Base-by-base conservation (phyloP, 164 flowering plant genomes). In the Nymphaea thermarum region DNA sequence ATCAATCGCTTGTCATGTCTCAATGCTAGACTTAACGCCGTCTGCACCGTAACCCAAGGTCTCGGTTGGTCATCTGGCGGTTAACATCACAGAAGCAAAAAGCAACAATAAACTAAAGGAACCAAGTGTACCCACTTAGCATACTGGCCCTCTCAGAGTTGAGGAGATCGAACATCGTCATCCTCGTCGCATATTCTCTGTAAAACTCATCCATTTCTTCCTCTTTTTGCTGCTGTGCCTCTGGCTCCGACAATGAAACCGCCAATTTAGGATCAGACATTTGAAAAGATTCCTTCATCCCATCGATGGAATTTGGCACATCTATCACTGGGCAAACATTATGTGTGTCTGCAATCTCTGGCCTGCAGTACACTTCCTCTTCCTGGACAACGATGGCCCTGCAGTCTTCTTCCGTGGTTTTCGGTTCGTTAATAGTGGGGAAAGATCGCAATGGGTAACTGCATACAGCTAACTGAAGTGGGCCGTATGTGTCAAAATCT, bases 111-210 rank as follows among this genome's bases (percentile, higher is more conserved):
- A 45, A 16, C 42, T 60, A 43, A 43, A 65, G 14, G 47, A 16
- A 67, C 8, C 17, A 41, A 4, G 12, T 51, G 62, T 68, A 73
- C 85, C 14, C 64, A 84, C 86, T 77, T 44, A 81, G 71, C 71
- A 78, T 82, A 69, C 68, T 76, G 43, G 80, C 67, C 74, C 85
- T 77, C 8, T 85, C 88, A 10, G 74, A 69, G 65, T 71, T 79
- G 66, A 83, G 84, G 51, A 74, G 55, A 67, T 85, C 88, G 61
- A 80, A 85, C 83, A 83, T 83, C 62, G 65, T 70, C 88, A 85
- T 83, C 67, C 81, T 76, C 68, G 79, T 79, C 42, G 42, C 41
- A 71, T 85, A 83, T 53, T 70, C 74, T 42, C n/a, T 4, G 60
- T 80, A 79, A 67, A 85, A 77, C 42, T 74, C 70, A 74, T 85